Evolutionary conservation across 2,329 filamentous ascomycete species (phyloP).

Genomic region (Trichoderma citrinoviride): DNA sequence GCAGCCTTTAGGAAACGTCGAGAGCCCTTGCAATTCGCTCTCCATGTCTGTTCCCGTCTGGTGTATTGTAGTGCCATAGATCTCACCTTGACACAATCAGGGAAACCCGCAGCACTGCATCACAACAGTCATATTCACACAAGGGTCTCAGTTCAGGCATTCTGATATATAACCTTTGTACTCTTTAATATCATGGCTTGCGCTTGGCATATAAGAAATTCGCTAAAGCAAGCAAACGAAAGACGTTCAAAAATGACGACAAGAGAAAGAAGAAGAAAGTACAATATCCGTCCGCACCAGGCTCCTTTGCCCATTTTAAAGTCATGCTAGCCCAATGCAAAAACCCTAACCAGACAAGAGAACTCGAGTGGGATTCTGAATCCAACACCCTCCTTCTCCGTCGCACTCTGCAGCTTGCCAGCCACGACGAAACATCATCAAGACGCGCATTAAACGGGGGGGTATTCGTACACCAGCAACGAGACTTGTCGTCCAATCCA

Average conservation of each 20-base stretch:
- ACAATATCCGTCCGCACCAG: conserved; percentile 1
- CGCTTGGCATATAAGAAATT: conserved; percentile 11
- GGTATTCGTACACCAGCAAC: conserved; percentile 15
- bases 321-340: conserved; percentile 16
- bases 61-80: too few relatives aligned
- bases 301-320: conserved; percentile 15
- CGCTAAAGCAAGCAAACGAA: conserved; percentile 14
- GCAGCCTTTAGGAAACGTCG: too few relatives aligned
- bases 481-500: conserved; percentile 15
- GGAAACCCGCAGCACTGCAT: too few relatives aligned
- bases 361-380: neutral
- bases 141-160: neutral
- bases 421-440: conserved; percentile 16
- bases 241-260: neutral
- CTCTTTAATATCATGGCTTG: conserved; percentile 4
- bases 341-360: neutral
- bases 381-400: neutral
- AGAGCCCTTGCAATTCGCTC: too few relatives aligned
- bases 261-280: neutral
- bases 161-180: neutral
- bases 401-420: neutral
- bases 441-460: conserved; percentile 11
- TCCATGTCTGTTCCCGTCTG: too few relatives aligned
- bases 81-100: too few relatives aligned
- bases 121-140: too few relatives aligned